Conservation (phyloP, 768 basidiomycete genomes). For the Trametes maxima region DNA sequence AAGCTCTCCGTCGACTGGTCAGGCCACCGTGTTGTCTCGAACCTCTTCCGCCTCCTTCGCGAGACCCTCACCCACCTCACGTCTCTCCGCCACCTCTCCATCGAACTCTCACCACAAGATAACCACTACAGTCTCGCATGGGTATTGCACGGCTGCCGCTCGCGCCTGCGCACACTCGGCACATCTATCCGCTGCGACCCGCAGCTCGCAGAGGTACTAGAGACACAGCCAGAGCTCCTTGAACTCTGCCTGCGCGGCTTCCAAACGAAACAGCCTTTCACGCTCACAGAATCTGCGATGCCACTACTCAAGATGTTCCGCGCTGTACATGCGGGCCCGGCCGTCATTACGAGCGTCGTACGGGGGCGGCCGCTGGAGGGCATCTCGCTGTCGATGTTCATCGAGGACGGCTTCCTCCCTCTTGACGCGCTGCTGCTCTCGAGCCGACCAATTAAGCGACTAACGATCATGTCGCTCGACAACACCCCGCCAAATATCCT, state of each 20-base stretch:
- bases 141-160: constrained; percentile 49
- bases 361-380: constrained; percentile 49
- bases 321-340: constrained; percentile 53
- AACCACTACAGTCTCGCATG: constrained; percentile 44
- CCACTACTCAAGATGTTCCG: constrained; percentile 53
- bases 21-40: constrained; percentile 41
- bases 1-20: constrained; percentile 49
- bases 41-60: constrained; percentile 54
- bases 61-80: constrained; percentile 43
- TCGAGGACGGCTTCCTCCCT: constrained; percentile 40
- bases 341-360: constrained; percentile 48
- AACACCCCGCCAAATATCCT: constrained; percentile 45
- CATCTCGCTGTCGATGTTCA: constrained; percentile 56
- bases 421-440: constrained; percentile 48
- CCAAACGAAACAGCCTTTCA: constrained; percentile 38
- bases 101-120: constrained; percentile 49
- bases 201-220: constrained; percentile 52
- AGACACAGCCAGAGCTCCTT: constrained; percentile 47
- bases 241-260: constrained; percentile 61
- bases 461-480: constrained; percentile 65
- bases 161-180: constrained; percentile 49
- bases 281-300: constrained; percentile 44
- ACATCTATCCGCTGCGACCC: constrained; percentile 59
- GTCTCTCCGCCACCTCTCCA: constrained; percentile 43
- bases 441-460: constrained; percentile 43